Conservation (phyloP, 352 stramenopile species). For the Pythium biforme region DNA sequence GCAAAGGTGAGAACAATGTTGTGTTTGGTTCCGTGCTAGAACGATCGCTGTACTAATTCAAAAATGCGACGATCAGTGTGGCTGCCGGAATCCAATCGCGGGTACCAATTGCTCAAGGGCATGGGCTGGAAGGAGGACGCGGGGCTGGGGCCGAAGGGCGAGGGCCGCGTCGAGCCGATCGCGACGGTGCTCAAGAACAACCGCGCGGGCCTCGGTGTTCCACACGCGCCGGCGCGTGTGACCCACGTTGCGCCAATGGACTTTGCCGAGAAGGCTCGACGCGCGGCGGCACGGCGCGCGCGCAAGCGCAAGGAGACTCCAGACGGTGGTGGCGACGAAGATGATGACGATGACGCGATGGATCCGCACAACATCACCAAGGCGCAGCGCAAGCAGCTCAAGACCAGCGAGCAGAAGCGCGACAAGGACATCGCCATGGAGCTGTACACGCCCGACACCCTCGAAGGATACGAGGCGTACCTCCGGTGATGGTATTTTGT, state of each 20-base stretch:
- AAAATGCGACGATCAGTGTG: conserved; percentile 32
- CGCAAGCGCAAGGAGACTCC: conserved; percentile 48
- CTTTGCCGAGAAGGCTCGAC: conserved; percentile 32
- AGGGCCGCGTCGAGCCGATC: conserved; percentile 47
- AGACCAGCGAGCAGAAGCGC: conserved; percentile 36
- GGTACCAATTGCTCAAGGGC: conserved; percentile 53
- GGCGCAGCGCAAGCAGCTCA: conserved; percentile 39
- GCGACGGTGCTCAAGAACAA: conserved; percentile 56
- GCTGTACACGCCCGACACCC: conserved; percentile 36
- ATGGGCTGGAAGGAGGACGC: conserved; percentile 56
- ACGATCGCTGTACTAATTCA: neutral
- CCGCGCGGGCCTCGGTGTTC: conserved; percentile 38
- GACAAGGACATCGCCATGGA: conserved; percentile 46
- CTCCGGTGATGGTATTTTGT: conserved; percentile 28
- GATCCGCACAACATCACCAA: conserved; percentile 24
- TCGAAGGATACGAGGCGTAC: conserved; percentile 63
- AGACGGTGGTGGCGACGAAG: neutral
- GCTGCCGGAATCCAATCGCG: conserved; percentile 66
- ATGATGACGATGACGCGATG: neutral
- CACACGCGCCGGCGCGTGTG: conserved; percentile 25
- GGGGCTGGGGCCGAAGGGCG: conserved; percentile 34
- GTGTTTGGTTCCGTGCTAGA: neutral
- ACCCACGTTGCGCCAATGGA: conserved; percentile 44
- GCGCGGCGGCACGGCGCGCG: conserved; percentile 40
- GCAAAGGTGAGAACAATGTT: conserved; percentile 36